Evolutionary conservation across 2,329 filamentous ascomycete genomes (phyloP).

Genomic region (Cryphonectria nitschkei): DNA sequence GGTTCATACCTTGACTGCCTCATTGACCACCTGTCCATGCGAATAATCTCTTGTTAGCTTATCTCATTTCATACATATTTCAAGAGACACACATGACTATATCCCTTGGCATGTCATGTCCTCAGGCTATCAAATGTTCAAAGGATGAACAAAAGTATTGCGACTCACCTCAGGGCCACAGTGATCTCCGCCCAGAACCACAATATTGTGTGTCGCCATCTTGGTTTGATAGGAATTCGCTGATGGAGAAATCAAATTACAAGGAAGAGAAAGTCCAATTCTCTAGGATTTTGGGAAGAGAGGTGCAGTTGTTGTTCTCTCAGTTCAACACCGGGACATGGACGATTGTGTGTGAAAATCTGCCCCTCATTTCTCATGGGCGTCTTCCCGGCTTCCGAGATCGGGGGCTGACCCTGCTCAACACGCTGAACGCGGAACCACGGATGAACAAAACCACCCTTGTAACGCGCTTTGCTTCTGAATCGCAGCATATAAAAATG

Average conservation of each 20-base stretch:
- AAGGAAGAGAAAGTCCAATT: too few relatives aligned
- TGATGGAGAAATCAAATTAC: neutral
- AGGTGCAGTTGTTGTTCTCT: conserved; percentile 10
- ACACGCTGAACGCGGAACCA: neutral
- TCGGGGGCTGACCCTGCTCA: conserved; percentile 18
- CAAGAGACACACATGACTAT: neutral
- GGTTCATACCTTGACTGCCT: conserved; percentile 76
- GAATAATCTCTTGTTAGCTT: conserved; percentile 28
- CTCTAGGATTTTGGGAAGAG: neutral
- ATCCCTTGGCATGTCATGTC: neutral
- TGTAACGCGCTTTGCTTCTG: neutral
- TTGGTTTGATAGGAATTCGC: conserved; percentile 15
- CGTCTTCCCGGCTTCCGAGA: conserved; percentile 26
- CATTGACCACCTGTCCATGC: conserved; percentile 69
- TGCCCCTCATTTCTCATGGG: conserved; percentile 22
- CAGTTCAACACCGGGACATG: neutral
- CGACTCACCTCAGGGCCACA: conserved; percentile 77
- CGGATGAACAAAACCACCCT: neutral
- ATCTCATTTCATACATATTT: conserved; percentile 6
- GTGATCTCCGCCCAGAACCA: conserved; percentile 83
- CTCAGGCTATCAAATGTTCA: neutral
- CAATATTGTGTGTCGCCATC: conserved; percentile 76
- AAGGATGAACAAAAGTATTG: neutral
- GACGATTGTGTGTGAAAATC: conserved; percentile 12
- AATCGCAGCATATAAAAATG: neutral